phyloP scores from a whole-genome alignment of 2,329 filamentous ascomycete genomes.

The Penicillium glabrum region DNA sequence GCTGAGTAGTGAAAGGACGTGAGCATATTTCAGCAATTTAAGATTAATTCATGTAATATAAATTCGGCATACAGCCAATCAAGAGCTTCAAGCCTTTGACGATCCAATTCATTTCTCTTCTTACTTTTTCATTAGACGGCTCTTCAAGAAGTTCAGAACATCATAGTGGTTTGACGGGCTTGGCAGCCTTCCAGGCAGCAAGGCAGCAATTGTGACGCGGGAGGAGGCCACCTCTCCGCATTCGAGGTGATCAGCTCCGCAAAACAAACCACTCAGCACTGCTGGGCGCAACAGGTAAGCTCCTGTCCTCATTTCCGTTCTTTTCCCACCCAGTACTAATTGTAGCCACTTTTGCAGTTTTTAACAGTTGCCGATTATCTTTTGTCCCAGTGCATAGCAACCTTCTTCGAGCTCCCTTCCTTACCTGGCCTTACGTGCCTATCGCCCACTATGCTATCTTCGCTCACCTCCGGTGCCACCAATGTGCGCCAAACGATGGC shows the following conservation, averaged over 20 bases:
- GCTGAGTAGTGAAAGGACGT: no score
- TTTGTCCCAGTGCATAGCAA: background rate
- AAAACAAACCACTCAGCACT: constrained; percentile 13
- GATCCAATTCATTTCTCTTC: no score
- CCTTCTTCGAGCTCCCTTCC: background rate
- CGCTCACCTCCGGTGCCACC: constrained; percentile 55
- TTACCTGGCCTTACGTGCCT: background rate
- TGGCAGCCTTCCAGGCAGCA: background rate
- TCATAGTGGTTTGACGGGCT: background rate
- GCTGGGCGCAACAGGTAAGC: constrained; percentile 1
- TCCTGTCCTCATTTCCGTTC: no score
- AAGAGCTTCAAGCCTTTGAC: no score
- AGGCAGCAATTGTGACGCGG: background rate
- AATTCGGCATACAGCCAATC: no score
- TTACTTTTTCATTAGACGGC: no score
- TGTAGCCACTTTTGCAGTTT: background rate
- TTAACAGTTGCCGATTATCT: background rate
- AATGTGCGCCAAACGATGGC: constrained; percentile 79
- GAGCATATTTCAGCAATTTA: no score
- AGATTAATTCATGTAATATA: no score
- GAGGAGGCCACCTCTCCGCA: constrained; percentile 24
- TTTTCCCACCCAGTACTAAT: background rate
- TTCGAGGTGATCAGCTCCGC: constrained; percentile 6
- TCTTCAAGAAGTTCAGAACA: no score
- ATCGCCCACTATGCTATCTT: constrained; percentile 62